Percentiles rank a stretch among this genome's conserved stretches.
These are phyloP conservation scores for Perkinsus olseni DNA, from an alignment of 169 alveolate species.

Conservation along the genomic window DNA sequence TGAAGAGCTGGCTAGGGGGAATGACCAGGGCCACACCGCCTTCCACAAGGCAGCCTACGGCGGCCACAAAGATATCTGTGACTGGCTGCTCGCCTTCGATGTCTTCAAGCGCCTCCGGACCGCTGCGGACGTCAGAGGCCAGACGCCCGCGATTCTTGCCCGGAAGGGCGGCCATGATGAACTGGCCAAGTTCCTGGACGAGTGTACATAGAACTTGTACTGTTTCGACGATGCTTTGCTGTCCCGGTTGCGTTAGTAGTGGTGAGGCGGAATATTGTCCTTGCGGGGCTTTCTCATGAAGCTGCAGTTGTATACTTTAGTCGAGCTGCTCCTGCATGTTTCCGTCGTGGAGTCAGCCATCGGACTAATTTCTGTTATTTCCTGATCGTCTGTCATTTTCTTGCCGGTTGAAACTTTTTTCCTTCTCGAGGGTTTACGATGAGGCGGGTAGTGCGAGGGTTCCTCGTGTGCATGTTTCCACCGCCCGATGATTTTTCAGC, in stretches of 20 bases:
- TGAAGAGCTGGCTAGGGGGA: neutral
- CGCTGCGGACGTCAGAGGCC: neutral
- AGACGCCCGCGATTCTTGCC: neutral
- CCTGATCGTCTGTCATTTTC: too few relatives aligned
- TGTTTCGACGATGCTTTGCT: neutral
- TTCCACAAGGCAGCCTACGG: neutral
- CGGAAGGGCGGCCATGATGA: neutral
- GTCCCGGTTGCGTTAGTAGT: neutral
- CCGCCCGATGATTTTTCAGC: too few relatives aligned
- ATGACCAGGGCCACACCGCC: neutral
- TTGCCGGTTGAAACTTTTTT: too few relatives aligned
- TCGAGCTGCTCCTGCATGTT: too few relatives aligned
- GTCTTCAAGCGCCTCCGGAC: neutral
- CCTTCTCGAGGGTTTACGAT: too few relatives aligned
- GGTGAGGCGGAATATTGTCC: neutral
- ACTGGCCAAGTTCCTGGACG: neutral
- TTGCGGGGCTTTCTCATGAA: too few relatives aligned
- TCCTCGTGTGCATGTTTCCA: too few relatives aligned
- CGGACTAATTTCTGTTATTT: too few relatives aligned
- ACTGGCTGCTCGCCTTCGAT: neutral
- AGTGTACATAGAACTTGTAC: neutral
- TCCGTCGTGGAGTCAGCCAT: too few relatives aligned
- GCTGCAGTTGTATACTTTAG: too few relatives aligned
- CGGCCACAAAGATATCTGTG: neutral
- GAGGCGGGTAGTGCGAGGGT: too few relatives aligned